Base-by-base conservation (phyloP, 805 yeast genomes). In the Starmerella bombi region DNA sequence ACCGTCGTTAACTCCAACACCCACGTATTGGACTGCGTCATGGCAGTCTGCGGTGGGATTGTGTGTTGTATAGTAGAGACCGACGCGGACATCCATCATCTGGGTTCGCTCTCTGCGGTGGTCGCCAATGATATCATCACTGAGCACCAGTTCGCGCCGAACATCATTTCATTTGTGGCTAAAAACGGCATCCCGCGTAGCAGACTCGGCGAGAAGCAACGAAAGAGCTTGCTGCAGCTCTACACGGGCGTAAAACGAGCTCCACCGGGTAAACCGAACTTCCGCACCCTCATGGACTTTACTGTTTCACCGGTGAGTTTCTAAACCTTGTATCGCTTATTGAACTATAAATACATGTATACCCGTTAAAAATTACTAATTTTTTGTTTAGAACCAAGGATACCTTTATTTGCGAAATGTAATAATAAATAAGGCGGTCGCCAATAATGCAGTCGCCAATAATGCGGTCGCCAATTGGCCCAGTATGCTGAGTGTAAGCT, bases 91-190 rank as follows among this genome's bases (percentile, higher is more conserved):
- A 38, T 46, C 6, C 61, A 66, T 30, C 65, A 69, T 46, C 62
- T 75, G 41, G 77, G 94, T 1, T 75, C 91, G 1, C 58, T 91
- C 42, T 85, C 84, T 0, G 93, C 97, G 1, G 71, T 86, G 18
- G 70, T 91, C 34, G 85, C 82, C 32, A 79, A 82, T 48, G 75
- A 76, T 15, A 74, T 88, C 1, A 62, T 93, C 51, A 75, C 80
- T 46, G 77, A 72, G 45, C 95, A 86, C 57, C 91, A 84, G 48
- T 63, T 91, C 42, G 70, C 83, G 8, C 64, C 85, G 17, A 96
- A 93, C 58, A 71, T 88, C 32, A 80, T 91, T 28, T 79, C 84
- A 0, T 91, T 88, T 60, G 73, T 81, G 33, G 72, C 71, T 37
- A 66, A 66, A 35, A 77, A 74, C 3, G 69, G 68, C 12, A 72